Conservation (phyloP, 2,329 filamentous ascomycete species). For the Monosporascus sp. region DNA sequence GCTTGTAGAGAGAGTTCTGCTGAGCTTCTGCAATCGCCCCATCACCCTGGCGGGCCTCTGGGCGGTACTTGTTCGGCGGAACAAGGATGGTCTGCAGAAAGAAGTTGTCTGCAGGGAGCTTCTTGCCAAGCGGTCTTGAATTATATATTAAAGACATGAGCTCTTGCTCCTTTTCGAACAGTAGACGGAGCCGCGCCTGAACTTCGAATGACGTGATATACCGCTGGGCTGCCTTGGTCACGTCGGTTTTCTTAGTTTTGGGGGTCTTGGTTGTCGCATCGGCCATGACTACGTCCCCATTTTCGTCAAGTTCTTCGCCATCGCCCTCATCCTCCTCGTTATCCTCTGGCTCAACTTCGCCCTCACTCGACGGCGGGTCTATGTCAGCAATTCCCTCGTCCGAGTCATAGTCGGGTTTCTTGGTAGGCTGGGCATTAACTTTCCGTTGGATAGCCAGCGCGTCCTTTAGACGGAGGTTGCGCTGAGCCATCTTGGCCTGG, state of each 20-base stretch:
- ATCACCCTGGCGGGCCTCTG: constrained; percentile 75
- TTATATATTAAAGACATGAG: constrained; percentile 81
- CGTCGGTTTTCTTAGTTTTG: constrained; percentile 29
- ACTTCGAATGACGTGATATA: constrained; percentile 84
- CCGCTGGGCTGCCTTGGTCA: constrained; percentile 47
- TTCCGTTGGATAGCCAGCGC: constrained; percentile 53
- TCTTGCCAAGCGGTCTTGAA: constrained; percentile 59
- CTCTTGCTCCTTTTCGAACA: constrained; percentile 85
- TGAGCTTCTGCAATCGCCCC: constrained; percentile 80
- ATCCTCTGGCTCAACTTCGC: constrained; percentile 34
- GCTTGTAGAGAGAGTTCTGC: constrained; percentile 83
- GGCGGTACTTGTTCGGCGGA: constrained; percentile 86
- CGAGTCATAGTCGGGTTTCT: constrained; percentile 38
- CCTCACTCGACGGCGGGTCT: constrained; percentile 42
- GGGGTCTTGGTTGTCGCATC: constrained; percentile 33
- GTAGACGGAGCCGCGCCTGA: constrained; percentile 65
- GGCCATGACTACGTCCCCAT: constrained; percentile 54
- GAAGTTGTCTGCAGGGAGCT: constrained; percentile 82
- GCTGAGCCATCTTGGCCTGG: constrained; percentile 68
- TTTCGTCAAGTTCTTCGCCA: constrained; percentile 44
- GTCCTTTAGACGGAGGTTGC: constrained; percentile 61
- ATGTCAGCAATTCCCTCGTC: constrained; percentile 70
- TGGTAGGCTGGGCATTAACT: constrained; percentile 23
- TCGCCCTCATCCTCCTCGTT: constrained; percentile 37
- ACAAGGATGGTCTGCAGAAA: constrained; percentile 84